These are phyloP conservation scores for Lactuca saligna DNA, from an alignment of 129 eudicot genomes.

Conservation along the genomic window DNA sequence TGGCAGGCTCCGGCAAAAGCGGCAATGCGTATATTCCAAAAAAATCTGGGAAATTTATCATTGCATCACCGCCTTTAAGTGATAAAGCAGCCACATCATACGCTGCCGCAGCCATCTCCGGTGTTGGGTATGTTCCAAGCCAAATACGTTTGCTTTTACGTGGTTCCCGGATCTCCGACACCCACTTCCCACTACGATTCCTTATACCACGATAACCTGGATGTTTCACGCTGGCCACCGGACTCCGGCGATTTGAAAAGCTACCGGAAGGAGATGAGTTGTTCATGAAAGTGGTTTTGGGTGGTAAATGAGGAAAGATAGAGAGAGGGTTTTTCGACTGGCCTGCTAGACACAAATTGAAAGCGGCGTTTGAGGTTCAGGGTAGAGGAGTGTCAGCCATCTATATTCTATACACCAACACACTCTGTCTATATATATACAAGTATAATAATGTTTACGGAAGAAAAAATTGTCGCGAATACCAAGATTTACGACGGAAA, in stretches of 20 bases:
- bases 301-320: conserved; percentile 1
- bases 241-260: conserved; percentile 27
- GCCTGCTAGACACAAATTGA: not conserved
- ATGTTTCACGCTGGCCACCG: conserved; percentile 28
- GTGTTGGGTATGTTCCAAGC: conserved; percentile 49
- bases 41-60: conserved; percentile 36
- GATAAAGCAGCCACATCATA: conserved; percentile 49
- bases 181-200: conserved; percentile 53
- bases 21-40: conserved; percentile 19
- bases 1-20: conserved; percentile 27
- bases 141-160: conserved; percentile 47
- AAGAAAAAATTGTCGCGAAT: too few species aligned
- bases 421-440: too few species aligned
- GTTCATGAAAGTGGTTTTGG: conserved; percentile 26
- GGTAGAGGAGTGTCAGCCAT: conserved; percentile 33
- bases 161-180: conserved; percentile 56
- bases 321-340: conserved; percentile 19
- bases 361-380: not conserved
- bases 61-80: conserved; percentile 39
- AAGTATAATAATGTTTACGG: too few species aligned
- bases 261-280: conserved; percentile 19
- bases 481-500: too few species aligned
- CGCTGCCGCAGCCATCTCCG: conserved; percentile 60
- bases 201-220: conserved; percentile 45
- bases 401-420: too few species aligned